Base-by-base conservation (phyloP, 2,329 filamentous ascomycete species). In the Botryosphaeria dothidea region DNA sequence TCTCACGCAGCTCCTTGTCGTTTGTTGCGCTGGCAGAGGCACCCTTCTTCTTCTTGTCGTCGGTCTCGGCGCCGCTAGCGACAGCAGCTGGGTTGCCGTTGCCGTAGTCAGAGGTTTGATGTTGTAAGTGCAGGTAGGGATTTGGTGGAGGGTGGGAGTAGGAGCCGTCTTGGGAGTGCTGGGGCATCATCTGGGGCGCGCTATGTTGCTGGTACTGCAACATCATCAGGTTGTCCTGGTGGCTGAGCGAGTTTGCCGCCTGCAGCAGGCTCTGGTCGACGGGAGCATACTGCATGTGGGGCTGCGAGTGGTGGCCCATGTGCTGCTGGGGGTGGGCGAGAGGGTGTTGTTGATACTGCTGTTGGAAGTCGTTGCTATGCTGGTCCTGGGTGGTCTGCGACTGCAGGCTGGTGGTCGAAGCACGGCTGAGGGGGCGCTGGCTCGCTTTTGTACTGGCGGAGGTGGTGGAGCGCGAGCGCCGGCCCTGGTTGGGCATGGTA, bases 1-100 rank as follows among this genome's bases (percentile, higher is more conserved):
- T 82, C 72, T 92, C 89, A 48, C 91, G 85, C 84, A 94, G 88
- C 75, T 94, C 91, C 66, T 91, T 83, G 75, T 93, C 91, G 71
- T 93, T 93, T 68, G 92, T 92, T 2, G 90, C 90, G 68, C 88
- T 92, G 17, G 90, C 88, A 56, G 88, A 85, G 29, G 86, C 83
- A n/a, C 80, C 78, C 29, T 86, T 83, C 75, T 86, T 90, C 36
- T 84, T 78, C 43, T 83, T 82, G 70, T 80, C 80, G 27, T 81
- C 80, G 27, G 60, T 64, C 60, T 66, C 65, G 45, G 65, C 61
- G 17, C 65, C 65, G 48, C 65, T 66, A 25, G 56, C 57, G 29
- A 31, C 57, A 13, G 56, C 64, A 17, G 34, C 27, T 1, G 64
- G 64, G 34, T 60, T 38, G 34, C 45, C 41, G 19, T 51, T 48